Evolutionary conservation across 2,329 filamentous ascomycete genomes (phyloP), one percentile per base, ranked within the genome.

Genomic region (Aspergillus quadricinctus): DNA sequence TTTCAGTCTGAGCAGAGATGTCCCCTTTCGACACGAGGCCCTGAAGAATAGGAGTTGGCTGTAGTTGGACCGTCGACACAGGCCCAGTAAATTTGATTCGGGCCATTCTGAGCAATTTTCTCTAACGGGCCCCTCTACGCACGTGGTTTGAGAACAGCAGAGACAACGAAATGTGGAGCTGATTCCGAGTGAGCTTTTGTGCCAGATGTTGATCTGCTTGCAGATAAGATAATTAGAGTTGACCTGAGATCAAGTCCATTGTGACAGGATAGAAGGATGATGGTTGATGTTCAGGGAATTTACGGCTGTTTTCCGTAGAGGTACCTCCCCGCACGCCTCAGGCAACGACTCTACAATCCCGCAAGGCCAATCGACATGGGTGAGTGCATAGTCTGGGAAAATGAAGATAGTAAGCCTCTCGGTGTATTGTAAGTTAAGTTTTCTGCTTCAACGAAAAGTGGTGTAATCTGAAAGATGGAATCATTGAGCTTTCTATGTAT

Each of bases 41-140:
- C 21, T 46, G 50, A 45, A 48, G 48, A 48, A 56, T 27, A n/a
- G 57, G 61, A 31, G 55, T 48, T 43, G 50, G 54, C 31, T 65
- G 62, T 50, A 63, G 21, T 54, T 63, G 61, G 23, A 57, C 60
- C 29, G 63, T 49, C 48, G 60, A 57, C 21, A 51, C 49, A 40
- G 62, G 65, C 10, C 54, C 61, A 50, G 61, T 64, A 55, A 57
- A 63, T 50, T 66, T 67, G 57, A 66, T 62, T 40, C 66, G 63
- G 55, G 59, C 66, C 66, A 68, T 67, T 45, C 27, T 55, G 53
- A 23, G 9, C 27, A 43, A 45, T 6, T 46, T 14, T 17, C 11
- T 23, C 43, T 21, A 21, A 46, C 10, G 43, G 8, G 10, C 9
- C 43, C 10, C 19, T 14, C 23, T 7, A 27, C 5, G 43, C 11